Conservation (phyloP, 306 rosid genomes). For the Dryas drummondii region DNA sequence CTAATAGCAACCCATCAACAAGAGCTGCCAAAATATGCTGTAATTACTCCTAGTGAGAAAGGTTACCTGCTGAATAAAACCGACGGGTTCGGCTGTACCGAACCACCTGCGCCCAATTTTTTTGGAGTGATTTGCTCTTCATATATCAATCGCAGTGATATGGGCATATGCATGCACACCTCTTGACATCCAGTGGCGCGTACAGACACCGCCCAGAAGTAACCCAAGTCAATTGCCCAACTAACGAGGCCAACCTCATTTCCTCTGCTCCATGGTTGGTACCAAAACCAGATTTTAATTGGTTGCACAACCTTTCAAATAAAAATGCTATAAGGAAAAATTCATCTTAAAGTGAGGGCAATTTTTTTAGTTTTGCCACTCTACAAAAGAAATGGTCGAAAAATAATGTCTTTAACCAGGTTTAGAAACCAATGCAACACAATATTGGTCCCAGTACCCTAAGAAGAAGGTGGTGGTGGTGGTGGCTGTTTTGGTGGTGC, state of each 20-base stretch:
- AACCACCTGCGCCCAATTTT: too few relatives aligned
- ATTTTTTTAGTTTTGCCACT: background rate
- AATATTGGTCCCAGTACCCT: background rate
- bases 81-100: too few relatives aligned
- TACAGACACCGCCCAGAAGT: slow-evolving; percentile 76
- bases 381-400: background rate
- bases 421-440: too few relatives aligned
- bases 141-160: slow-evolving; percentile 77
- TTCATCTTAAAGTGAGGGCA: background rate
- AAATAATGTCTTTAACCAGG: background rate
- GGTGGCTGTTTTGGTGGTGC: too few relatives aligned
- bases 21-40: too few relatives aligned
- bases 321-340: background rate
- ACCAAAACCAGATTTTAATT: slow-evolving; percentile 16
- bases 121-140: slow-evolving; percentile 90
- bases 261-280: slow-evolving; percentile 96
- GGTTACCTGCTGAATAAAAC: too few relatives aligned
- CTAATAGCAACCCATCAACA: too few relatives aligned
- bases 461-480: too few relatives aligned
- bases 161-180: slow-evolving; percentile 99
- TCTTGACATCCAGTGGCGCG: slow-evolving; percentile 93
- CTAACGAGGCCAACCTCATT: slow-evolving; percentile 84
- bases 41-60: too few relatives aligned
- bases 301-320: background rate
- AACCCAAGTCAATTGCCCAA: slow-evolving; percentile 80